phyloP scores from a whole-genome alignment of 768 basidiomycete species.

The Boletus speciosus region DNA sequence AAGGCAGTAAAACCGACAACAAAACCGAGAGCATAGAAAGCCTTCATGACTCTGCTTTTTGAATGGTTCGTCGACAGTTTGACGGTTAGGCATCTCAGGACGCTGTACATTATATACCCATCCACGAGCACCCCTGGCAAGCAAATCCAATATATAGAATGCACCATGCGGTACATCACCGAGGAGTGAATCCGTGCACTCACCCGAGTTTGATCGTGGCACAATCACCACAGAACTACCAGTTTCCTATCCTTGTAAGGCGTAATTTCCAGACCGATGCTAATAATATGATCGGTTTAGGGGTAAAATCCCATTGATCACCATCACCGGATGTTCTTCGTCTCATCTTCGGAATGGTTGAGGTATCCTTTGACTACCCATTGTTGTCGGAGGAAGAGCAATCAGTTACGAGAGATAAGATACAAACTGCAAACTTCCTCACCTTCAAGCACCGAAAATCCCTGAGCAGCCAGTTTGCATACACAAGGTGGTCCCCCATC shows the following conservation, averaged over 20 bases:
- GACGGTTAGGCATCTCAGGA: not conserved
- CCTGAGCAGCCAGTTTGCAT: not conserved
- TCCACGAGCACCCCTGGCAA: not conserved
- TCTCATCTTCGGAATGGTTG: not conserved
- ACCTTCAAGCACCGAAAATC: not conserved
- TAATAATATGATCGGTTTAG: not conserved
- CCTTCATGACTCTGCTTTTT: conserved; percentile 1
- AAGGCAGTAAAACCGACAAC: not conserved
- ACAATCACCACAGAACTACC: not conserved
- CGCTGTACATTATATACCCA: conserved; percentile 1
- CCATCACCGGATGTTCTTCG: not conserved
- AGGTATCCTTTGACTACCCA: not conserved
- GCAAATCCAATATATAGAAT: not conserved
- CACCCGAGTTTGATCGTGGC: not conserved
- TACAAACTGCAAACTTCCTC: not conserved
- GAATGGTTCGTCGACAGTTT: not conserved
- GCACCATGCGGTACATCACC: not conserved
- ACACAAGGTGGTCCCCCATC: not conserved
- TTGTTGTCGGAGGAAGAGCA: not conserved
- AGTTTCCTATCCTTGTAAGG: too few relatives aligned
- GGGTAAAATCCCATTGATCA: not conserved
- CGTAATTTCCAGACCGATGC: not conserved
- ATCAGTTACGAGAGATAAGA: not conserved
- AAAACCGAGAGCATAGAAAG: not conserved
- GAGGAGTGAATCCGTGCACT: not conserved